Evolutionary conservation across 208 protist species (phyloP).

Genomic region (Herpetomonas samuelpessoai): DNA sequence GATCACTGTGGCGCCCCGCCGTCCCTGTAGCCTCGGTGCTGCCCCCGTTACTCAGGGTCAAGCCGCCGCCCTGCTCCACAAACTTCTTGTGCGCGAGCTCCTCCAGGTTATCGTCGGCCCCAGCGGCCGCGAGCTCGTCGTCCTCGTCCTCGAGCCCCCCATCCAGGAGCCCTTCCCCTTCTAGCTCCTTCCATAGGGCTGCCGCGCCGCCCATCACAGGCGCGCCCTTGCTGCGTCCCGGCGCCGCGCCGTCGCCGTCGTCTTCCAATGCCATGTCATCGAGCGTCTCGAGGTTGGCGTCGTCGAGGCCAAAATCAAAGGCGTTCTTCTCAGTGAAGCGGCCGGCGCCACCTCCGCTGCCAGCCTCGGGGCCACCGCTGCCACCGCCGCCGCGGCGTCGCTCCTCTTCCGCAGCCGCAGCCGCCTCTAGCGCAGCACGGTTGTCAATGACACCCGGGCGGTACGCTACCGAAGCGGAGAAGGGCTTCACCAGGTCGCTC

Average conservation of each 20-base stretch:
- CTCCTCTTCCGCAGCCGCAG: conserved; percentile 2
- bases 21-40: not conserved
- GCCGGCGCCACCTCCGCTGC: not conserved
- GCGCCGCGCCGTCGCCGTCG: not conserved
- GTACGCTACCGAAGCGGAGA: conserved; percentile 44
- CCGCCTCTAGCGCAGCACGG: not conserved
- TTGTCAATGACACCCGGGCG: conserved; percentile 20
- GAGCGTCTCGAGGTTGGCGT: conserved; percentile 25
- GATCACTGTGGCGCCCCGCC: not conserved
- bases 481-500: conserved; percentile 40
- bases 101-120: conserved; percentile 11
- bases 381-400: not conserved
- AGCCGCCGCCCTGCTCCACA: not conserved
- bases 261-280: conserved; percentile 21
- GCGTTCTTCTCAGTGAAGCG: conserved; percentile 13
- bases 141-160: not conserved
- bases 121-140: conserved; percentile 1
- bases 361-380: not conserved
- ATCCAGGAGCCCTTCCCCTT: not conserved
- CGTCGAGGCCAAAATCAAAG: conserved; percentile 32
- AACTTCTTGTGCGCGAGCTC: not conserved
- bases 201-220: not conserved
- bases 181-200: not conserved
- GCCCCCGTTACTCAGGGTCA: not conserved
- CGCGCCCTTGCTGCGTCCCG: not conserved